phyloP scores from a whole-genome alignment of 1,284 basidiomycete species.

The Gomphus sp. region DNA sequence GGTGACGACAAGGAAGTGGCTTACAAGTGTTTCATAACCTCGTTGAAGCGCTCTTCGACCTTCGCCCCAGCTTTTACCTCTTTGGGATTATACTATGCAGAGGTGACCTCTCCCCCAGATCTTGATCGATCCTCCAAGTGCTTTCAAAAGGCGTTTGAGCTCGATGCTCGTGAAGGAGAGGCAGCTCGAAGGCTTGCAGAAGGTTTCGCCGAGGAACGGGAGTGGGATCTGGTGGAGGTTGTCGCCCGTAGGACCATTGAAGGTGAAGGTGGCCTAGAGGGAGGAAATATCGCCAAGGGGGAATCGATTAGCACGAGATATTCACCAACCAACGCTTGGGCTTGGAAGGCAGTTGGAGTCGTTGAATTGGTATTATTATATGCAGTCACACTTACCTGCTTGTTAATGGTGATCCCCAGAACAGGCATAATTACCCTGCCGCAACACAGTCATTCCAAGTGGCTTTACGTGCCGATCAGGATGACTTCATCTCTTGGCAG shows the following conservation, averaged over 20 bases:
- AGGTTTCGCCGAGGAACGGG: conserved; percentile 86
- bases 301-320: conserved; percentile 39
- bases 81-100: conserved; percentile 84
- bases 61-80: conserved; percentile 93
- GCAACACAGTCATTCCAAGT: conserved; percentile 88
- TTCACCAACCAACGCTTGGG: conserved; percentile 86
- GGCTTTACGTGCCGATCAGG: conserved; percentile 72
- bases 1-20: conserved; percentile 46
- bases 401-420: conserved; percentile 31
- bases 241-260: conserved; percentile 89
- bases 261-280: conserved; percentile 76
- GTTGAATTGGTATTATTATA: conserved; percentile 71
- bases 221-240: conserved; percentile 95
- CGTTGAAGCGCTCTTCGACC: conserved; percentile 68
- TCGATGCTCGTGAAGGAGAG: conserved; percentile 82
- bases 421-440: conserved; percentile 61
- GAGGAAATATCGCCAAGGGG: conserved; percentile 41
- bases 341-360: conserved; percentile 95
- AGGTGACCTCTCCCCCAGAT: conserved; percentile 66
- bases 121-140: conserved; percentile 85
- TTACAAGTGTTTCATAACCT: conserved; percentile 75
- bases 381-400: background rate
- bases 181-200: conserved; percentile 81
- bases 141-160: conserved; percentile 97
- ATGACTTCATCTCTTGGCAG: conserved; percentile 79